These are phyloP conservation scores for Hericium erinaceus DNA, from an alignment of 768 basidiomycete genomes.

Conservation along the genomic window DNA sequence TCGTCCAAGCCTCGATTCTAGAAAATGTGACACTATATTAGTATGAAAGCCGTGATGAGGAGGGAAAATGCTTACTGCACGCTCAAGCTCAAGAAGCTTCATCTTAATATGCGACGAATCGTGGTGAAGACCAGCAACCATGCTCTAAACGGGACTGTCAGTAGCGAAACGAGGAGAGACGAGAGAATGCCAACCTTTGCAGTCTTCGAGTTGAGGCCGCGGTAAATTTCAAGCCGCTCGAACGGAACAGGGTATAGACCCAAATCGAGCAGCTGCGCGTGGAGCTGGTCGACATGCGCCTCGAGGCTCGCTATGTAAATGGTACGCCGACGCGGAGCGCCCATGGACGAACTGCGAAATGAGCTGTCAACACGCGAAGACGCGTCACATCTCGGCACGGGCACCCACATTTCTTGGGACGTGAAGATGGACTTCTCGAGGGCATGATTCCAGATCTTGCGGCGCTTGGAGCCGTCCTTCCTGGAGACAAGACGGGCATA, in stretches of 20 bases:
- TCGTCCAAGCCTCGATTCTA: conserved; percentile 11
- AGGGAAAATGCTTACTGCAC: conserved; percentile 39
- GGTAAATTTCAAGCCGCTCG: conserved; percentile 50
- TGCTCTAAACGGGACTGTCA: conserved; percentile 37
- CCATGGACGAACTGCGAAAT: conserved; percentile 45
- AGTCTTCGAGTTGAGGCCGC: conserved; percentile 66
- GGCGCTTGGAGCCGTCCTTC: conserved; percentile 48
- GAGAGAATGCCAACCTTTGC: conserved; percentile 43
- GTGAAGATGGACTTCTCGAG: conserved; percentile 66
- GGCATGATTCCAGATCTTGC: conserved; percentile 71
- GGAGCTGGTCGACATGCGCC: conserved; percentile 60
- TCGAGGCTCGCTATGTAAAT: conserved; percentile 70
- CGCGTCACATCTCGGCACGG: not conserved
- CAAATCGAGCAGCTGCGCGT: conserved; percentile 43
- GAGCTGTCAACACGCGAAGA: not conserved
- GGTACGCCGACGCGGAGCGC: conserved; percentile 57
- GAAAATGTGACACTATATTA: too few relatives aligned
- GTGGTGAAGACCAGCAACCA: conserved; percentile 63
- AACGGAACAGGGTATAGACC: conserved; percentile 49
- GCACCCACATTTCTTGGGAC: conserved; percentile 53
- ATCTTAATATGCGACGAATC: conserved; percentile 51
- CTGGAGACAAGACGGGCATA: conserved; percentile 64
- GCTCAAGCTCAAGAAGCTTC: conserved; percentile 59
- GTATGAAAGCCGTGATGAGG: not conserved
- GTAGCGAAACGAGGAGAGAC: not conserved